Evolutionary conservation across 495 filamentous ascomycete genomes (phyloP).

Genomic region (Trichoderma parareesei): DNA sequence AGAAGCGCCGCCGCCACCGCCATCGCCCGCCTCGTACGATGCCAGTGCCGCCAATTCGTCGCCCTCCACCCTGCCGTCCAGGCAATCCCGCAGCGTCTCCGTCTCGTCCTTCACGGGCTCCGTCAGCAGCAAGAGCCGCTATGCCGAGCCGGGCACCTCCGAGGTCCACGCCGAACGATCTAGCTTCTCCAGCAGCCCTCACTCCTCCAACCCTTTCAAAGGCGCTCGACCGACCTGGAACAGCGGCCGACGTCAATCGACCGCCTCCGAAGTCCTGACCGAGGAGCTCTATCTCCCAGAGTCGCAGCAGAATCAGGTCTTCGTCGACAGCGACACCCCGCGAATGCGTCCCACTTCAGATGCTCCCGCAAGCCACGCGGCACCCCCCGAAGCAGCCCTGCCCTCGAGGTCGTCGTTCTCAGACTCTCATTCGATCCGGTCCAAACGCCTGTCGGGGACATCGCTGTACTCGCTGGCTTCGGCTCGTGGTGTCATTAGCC

Average conservation of each 20-base stretch:
- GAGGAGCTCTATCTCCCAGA: conserved; percentile 18
- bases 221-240: conserved; percentile 20
- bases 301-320: background rate
- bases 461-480: conserved; percentile 58
- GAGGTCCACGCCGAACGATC: conserved; percentile 43
- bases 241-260: conserved; percentile 24
- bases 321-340: conserved; percentile 32
- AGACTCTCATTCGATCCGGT: conserved; percentile 37
- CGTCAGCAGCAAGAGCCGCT: conserved; percentile 36
- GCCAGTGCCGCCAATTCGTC: conserved; percentile 11
- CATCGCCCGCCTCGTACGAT: background rate
- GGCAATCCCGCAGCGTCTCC: conserved; percentile 19
- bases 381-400: conserved; percentile 39
- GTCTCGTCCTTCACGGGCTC: conserved; percentile 20
- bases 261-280: conserved; percentile 24
- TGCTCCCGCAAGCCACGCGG: conserved; percentile 14
- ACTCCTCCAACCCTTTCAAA: conserved; percentile 26
- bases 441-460: conserved; percentile 56
- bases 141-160: conserved; percentile 45
- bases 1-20: background rate
- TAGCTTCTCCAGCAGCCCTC: conserved; percentile 54
- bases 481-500: conserved; percentile 33
- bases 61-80: conserved; percentile 7
- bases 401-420: conserved; percentile 32
- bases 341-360: conserved; percentile 20